Evolutionary conservation across 169 alveolate genomes (phyloP).

Genomic region (Theileria annulata): DNA sequence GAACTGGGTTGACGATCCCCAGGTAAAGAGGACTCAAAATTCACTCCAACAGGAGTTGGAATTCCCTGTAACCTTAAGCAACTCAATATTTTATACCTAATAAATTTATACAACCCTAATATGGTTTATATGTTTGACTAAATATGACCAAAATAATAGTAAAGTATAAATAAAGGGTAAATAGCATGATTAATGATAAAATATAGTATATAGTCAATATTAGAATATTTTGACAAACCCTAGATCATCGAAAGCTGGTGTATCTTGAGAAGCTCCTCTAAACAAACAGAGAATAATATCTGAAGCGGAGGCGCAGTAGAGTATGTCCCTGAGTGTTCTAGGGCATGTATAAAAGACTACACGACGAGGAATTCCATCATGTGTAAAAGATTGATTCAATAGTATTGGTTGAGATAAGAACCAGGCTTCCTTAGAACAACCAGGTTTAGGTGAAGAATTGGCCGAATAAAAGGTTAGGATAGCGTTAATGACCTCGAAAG

Average conservation of each 20-base stretch:
- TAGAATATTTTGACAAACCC: slow-evolving; percentile 45
- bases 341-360: slow-evolving; percentile 58
- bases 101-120: background rate
- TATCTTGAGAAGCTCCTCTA: slow-evolving; percentile 39
- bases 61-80: slow-evolving; percentile 74
- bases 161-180: background rate
- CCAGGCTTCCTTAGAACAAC: slow-evolving; percentile 33
- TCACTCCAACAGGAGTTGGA: slow-evolving; percentile 76
- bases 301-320: slow-evolving; percentile 62
- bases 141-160: background rate
- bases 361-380: slow-evolving; percentile 49
- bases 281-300: slow-evolving; percentile 55
- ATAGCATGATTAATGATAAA: background rate
- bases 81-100: slow-evolving; percentile 67
- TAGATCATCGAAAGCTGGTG: slow-evolving; percentile 63
- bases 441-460: background rate
- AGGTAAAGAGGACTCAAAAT: slow-evolving; percentile 54
- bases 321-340: slow-evolving; percentile 35
- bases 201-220: background rate
- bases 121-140: background rate
- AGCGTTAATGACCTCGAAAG: slow-evolving; percentile 37
- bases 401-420: slow-evolving; percentile 24
- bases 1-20: slow-evolving; percentile 61
- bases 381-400: slow-evolving; percentile 24
- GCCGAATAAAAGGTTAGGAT: background rate